A percentile compares a stretch with the other conserved stretches of the same genome.
Conservation (phyloP, 345 rosid genomes). For the Cardamine resedifolia region DNA sequence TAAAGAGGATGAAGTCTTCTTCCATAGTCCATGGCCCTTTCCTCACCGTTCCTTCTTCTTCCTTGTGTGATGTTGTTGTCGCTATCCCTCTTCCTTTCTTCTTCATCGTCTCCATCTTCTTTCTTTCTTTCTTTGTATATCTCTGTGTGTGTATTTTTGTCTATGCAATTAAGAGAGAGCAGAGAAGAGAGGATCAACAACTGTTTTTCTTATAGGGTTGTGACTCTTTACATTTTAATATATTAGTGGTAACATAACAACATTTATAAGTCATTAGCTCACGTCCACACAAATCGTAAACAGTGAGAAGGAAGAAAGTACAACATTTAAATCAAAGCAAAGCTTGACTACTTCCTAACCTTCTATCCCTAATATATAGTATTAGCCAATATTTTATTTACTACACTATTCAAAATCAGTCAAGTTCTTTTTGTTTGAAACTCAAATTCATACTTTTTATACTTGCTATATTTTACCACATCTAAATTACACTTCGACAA, state of each 20-base stretch:
- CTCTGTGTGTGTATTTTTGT: not conserved
- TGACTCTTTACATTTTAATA: not conserved
- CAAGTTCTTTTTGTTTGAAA: not conserved
- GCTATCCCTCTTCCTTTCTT: slow-evolving; percentile 27
- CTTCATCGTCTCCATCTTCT: slow-evolving; percentile 23
- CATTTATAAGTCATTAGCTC: slow-evolving; percentile 10
- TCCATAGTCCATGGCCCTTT: slow-evolving; percentile 83
- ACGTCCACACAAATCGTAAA: slow-evolving; percentile 27
- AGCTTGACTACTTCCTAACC: slow-evolving; percentile 37
- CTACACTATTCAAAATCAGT: not conserved
- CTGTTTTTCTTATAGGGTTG: slow-evolving; percentile 26
- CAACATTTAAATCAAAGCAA: slow-evolving; percentile 15
- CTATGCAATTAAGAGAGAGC: not conserved
- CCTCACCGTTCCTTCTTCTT: slow-evolving; percentile 54
- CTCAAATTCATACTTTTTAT: not conserved
- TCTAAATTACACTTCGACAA: not conserved
- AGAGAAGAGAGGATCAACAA: slow-evolving; percentile 1
- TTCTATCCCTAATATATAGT: not conserved
- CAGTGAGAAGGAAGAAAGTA: slow-evolving; percentile 30
- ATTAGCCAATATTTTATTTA: not conserved
- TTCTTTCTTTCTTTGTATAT: not conserved
- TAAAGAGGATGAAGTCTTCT: slow-evolving; percentile 63
- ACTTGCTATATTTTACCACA: not conserved
- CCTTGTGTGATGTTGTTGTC: slow-evolving; percentile 28
- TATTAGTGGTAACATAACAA: not conserved